Percentiles rank a stretch among this genome's conserved stretches.
Conservation (phyloP, 2,329 filamentous ascomycete species). For the Diplocarpon mali region DNA sequence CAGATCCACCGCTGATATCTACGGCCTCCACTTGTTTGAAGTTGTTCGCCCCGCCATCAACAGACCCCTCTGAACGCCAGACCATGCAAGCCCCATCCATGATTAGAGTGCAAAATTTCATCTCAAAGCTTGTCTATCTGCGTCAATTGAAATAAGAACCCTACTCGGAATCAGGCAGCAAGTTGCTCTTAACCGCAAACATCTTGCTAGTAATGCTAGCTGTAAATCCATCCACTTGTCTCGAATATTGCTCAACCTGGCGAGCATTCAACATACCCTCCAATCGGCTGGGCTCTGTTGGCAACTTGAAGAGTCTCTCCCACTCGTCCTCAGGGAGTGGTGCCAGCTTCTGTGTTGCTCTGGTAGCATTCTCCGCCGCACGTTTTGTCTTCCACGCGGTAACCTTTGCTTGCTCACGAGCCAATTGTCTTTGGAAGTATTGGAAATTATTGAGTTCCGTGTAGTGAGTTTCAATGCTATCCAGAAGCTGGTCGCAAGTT, state of each 20-base stretch:
- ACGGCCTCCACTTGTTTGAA: background rate
- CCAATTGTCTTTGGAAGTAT: constrained; percentile 88
- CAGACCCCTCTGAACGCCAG: constrained; percentile 14
- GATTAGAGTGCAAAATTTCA: background rate
- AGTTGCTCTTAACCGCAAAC: constrained; percentile 79
- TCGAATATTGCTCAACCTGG: constrained; percentile 95
- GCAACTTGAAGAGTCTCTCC: constrained; percentile 96
- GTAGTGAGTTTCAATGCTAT: constrained; percentile 96
- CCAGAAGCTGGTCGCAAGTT: constrained; percentile 90
- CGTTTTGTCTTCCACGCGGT: constrained; percentile 93
- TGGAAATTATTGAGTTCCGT: constrained; percentile 99
- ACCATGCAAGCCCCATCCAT: constrained; percentile 6
- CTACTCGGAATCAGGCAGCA: constrained; percentile 36
- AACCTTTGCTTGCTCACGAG: constrained; percentile 93
- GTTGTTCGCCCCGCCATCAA: background rate
- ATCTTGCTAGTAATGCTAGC: constrained; percentile 90
- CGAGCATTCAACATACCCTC: constrained; percentile 91
- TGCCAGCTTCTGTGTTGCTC: constrained; percentile 76
- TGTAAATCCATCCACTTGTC: constrained; percentile 93
- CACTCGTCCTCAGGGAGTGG: constrained; percentile 93
- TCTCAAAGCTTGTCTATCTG: background rate
- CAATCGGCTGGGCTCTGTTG: constrained; percentile 82
- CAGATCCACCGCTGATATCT: background rate
- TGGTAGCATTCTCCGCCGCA: constrained; percentile 85
- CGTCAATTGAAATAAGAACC: background rate